Conservation (phyloP, 2,329 filamentous ascomycete genomes). For the Massarina eburnea region DNA sequence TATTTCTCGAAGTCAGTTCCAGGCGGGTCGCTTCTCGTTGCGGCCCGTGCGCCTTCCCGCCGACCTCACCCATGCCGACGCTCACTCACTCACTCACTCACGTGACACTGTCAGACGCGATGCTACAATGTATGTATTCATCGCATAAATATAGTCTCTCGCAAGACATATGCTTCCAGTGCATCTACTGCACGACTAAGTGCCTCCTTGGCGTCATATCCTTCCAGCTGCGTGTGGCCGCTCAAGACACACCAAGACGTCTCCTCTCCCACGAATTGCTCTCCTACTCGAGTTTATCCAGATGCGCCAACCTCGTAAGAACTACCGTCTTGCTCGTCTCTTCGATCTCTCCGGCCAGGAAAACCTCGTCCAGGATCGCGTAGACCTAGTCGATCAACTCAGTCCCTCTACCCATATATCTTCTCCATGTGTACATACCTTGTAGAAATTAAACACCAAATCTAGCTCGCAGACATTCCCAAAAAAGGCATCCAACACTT, state of each 20-base stretch:
- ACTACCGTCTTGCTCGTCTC: constrained; percentile 99
- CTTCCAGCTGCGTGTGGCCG: background rate
- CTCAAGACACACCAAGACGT: background rate
- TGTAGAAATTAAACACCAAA: constrained; percentile 74
- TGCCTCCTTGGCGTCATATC: too few species aligned
- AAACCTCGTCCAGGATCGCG: constrained; percentile 97
- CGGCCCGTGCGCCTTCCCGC: background rate
- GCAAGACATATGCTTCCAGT: too few species aligned
- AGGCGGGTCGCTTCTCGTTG: constrained; percentile 9
- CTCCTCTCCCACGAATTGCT: too few species aligned
- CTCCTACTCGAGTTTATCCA: constrained; percentile 94
- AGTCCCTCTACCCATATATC: background rate
- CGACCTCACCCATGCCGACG: too few species aligned
- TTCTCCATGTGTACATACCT: constrained; percentile 56
- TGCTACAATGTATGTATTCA: too few species aligned
- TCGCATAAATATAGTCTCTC: too few species aligned
- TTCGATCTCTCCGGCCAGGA: constrained; percentile 95
- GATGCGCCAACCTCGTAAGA: constrained; percentile 85
- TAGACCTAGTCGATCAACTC: constrained; percentile 65
- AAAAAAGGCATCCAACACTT: constrained; percentile 97
- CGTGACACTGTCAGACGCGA: too few species aligned
- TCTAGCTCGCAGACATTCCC: constrained; percentile 99
- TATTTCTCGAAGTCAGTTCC: constrained; percentile 18
- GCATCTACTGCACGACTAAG: too few species aligned
- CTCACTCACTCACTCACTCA: too few species aligned